Evolutionary conservation across 257 asterid species (phyloP), one percentile per base, ranked within the genome.

Genomic region (Primulina tabacum): DNA sequence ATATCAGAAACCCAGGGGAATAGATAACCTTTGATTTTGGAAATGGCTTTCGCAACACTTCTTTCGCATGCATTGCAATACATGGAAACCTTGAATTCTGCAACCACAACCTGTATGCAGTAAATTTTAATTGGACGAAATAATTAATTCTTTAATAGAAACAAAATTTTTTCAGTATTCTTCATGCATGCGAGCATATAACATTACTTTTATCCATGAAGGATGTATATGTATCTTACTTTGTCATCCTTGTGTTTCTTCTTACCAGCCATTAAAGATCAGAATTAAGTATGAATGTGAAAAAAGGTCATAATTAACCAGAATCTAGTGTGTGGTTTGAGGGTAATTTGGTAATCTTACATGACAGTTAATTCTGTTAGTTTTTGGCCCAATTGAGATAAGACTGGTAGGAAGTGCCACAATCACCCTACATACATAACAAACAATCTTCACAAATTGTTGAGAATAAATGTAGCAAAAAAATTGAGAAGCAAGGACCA

Each of bases 1-100:
- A 1, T 33, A n/a, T 59, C 57, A 11, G 21, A 24, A 20, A 40
- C 0, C 16, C 11, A 28, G 56, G 69, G 58, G 64, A 50, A 47
- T 66, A 68, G 17, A 75, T 12, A 72, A 92, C 98, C 96, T 92
- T 87, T 84, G 72, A 87, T 71, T 73, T 87, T 88, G 76, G 89
- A 78, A 70, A 89, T 80, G 77, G 79, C 79, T 81, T 82, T 83
- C 67, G 85, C 96, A 63, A 93, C 88, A 40, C 69, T 78, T 86
- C 88, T 86, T 80, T 88, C 97, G 66, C 98, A 92, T 60, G 93
- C 95, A 82, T 84, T 85, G 78, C 98, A 90, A 79, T 92, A 86
- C 95, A 90, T 92, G 5, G 95, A 77, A 64, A 90, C 83, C 17
- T 30, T 80, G 77, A 73, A 90, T 73, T 86, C 89, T 66, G 78